Conservation (phyloP, 345 rosid genomes). For the Raphanus raphanistrum region DNA sequence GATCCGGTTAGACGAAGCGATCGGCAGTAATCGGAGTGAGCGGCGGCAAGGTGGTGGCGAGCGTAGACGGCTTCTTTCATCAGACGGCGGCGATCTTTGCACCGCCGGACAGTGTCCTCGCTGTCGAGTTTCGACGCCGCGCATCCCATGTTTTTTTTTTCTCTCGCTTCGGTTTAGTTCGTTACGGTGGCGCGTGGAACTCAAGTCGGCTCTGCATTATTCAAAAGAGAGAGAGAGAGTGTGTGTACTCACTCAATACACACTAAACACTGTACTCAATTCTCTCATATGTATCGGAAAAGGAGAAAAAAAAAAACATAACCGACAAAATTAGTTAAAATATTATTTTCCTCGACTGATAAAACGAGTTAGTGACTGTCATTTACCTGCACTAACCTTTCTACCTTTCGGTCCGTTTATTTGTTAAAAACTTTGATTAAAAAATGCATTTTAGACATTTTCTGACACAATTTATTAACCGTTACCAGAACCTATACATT, state of each 20-base stretch:
- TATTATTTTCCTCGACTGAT: not conserved
- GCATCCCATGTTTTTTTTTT: conserved; percentile 62
- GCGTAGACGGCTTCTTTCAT: conserved; percentile 85
- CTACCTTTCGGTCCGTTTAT: not conserved
- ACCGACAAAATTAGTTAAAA: not conserved
- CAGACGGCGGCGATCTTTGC: conserved; percentile 95
- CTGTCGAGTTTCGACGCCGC: conserved; percentile 89
- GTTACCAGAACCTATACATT: not conserved
- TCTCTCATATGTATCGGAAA: not conserved
- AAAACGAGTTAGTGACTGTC: conserved; percentile 1
- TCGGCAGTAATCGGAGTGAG: conserved; percentile 91
- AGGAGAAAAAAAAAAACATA: not conserved
- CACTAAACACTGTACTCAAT: not conserved
- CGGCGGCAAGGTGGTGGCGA: conserved; percentile 83
- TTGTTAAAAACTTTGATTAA: not conserved
- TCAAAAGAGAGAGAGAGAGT: not conserved
- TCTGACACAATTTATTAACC: not conserved
- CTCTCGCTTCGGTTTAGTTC: not conserved
- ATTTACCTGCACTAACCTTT: not conserved
- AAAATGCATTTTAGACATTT: not conserved
- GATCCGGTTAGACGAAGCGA: conserved; percentile 84
- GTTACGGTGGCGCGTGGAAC: conserved; percentile 32
- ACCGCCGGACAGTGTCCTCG: conserved; percentile 87
- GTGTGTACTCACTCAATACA: not conserved
- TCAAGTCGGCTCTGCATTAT: conserved; percentile 8